A percentile compares a stretch with the other conserved stretches of the same genome.
phyloP scores from a whole-genome alignment of 257 asterid species.

The Solanum appendiculatum region DNA sequence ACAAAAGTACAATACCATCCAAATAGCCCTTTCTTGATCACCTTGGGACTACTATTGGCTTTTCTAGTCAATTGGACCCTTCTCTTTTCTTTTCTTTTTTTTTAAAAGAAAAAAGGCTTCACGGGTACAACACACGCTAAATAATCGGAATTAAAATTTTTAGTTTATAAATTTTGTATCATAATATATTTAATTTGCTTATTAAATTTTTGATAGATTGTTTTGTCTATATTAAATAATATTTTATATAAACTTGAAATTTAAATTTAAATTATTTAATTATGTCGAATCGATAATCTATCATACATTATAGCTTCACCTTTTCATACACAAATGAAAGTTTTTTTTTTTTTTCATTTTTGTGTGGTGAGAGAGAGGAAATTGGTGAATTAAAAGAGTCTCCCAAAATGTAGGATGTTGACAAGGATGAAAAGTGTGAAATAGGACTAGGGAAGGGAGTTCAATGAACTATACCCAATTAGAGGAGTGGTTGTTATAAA shows the following conservation, averaged over 20 bases:
- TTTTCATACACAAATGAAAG: not conserved
- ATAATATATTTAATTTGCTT: not conserved
- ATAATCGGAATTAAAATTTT: not conserved
- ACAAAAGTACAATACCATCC: not conserved
- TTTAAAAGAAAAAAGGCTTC: not conserved
- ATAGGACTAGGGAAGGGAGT: not conserved
- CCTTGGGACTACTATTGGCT: not conserved
- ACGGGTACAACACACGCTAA: not conserved
- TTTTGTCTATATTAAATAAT: not conserved
- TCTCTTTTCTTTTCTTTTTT: too few relatives aligned
- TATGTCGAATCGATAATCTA: not conserved
- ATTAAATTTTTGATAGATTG: not conserved
- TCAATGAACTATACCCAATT: not conserved
- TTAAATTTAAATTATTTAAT: not conserved
- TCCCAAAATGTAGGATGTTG: conserved; percentile 20
- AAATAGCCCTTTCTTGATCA: not conserved
- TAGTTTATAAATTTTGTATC: not conserved
- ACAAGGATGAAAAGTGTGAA: not conserved
- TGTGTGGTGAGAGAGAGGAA: not conserved
- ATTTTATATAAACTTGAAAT: not conserved
- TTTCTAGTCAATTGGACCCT: not conserved
- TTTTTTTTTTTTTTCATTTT: not conserved
- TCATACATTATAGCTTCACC: not conserved
- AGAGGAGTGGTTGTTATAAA: not conserved
- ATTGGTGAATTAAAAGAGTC: not conserved